Base-by-base conservation (phyloP, 2,329 filamentous ascomycete genomes). In the Ceratocystiopsis sp. region DNA sequence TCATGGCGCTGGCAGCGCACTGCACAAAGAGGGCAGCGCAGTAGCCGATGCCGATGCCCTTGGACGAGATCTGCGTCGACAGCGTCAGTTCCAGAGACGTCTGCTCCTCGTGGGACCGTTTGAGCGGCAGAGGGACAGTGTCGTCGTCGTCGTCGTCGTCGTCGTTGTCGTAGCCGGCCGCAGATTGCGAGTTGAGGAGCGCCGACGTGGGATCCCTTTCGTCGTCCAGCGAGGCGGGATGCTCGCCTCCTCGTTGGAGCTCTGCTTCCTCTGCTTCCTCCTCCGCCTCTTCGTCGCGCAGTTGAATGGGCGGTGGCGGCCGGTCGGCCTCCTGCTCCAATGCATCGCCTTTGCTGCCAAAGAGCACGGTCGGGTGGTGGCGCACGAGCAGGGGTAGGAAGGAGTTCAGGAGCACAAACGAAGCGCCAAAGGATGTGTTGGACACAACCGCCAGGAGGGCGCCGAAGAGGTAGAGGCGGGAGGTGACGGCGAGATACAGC, bases 1-100 rank as follows among this genome's bases (percentile, higher is more conserved):
- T 71, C 36, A 95, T 72, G 40, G 83, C 61, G 47, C 96, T 89
- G 42, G 80, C 78, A 3, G 85, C 56, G 47, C 84, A 80, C 58
- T 96, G 91, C 12, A 96, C 67, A 45, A 93, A 74, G 1, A 96
- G 69, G 0, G 84, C 85, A 1, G 86, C 86, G 35, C 81, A 76
- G 57, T 98, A 98, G 13, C 91, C 91, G 48, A 94, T 93, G 0
- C 87, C 89, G 42, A 96, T 89, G 12, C 91, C 91, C 53, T 81
- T 82, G 3, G 87, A 84, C 0, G 89, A 96, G 49, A 98, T 93
- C 52, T 80, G 78, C 2, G 87, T 94, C 1, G 87, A 94, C 9
- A 96, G 66, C 48, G 76, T 73, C 48, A 96, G 72, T 57, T 89
- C 84, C 38, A 68, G 55, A 50, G 73, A 65, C 54, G 85, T 69